Evolutionary conservation across 176 grass and related monocot genomes (phyloP).

Genomic region (Juncus inflexus): DNA sequence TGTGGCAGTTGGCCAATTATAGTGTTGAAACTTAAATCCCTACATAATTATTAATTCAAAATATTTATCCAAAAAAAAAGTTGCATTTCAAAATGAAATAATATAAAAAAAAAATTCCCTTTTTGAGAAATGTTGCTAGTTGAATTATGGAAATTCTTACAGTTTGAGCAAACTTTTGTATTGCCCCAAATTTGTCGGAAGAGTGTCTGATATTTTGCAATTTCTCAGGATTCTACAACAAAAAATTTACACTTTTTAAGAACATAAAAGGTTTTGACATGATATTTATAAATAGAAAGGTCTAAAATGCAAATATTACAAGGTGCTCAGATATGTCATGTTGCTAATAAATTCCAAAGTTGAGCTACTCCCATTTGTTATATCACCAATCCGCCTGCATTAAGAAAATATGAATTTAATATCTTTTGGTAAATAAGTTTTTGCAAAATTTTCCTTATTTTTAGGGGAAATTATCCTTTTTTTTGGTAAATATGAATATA

Average conservation of each 20-base stretch:
- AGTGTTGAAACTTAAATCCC: slow-evolving; percentile 95
- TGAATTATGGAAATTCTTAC: slow-evolving; percentile 1
- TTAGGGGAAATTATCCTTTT: too few species aligned
- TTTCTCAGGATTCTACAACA: slow-evolving; percentile 64
- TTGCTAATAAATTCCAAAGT: slow-evolving; percentile 50
- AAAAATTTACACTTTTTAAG: background rate
- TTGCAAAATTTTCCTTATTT: too few species aligned
- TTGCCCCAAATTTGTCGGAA: slow-evolving; percentile 43
- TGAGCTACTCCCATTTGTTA: slow-evolving; percentile 58
- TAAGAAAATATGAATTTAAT: background rate
- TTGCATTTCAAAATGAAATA: too few species aligned
- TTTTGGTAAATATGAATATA: too few species aligned
- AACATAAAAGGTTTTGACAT: background rate
- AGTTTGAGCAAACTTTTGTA: slow-evolving; percentile 15
- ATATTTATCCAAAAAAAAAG: background rate
- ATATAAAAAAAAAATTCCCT: too few species aligned
- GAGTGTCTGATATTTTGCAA: slow-evolving; percentile 58
- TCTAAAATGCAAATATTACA: slow-evolving; percentile 32
- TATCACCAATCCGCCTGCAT: slow-evolving; percentile 59
- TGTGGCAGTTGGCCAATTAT: slow-evolving; percentile 59
- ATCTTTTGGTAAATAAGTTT: too few species aligned
- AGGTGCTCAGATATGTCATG: slow-evolving; percentile 38
- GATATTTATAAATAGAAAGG: background rate
- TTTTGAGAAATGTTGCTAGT: background rate
- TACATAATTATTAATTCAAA: slow-evolving; percentile 4